A percentile compares a stretch with the other conserved stretches of the same genome.
phyloP scores from a whole-genome alignment of 2,329 filamentous ascomycete species.

The Pleomassaria siparia region DNA sequence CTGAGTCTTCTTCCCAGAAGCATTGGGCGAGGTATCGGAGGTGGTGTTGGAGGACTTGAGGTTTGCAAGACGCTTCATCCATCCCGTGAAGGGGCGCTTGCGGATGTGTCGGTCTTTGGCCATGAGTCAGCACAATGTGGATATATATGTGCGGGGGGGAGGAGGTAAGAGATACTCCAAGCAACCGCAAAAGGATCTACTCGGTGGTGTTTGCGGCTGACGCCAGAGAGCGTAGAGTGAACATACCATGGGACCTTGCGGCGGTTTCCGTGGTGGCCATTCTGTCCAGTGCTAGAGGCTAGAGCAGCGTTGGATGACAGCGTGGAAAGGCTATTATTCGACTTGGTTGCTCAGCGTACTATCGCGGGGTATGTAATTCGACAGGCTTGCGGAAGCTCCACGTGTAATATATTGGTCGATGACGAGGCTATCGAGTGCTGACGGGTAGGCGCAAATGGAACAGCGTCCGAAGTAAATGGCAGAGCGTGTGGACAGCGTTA shows the following conservation, averaged over 20 bases:
- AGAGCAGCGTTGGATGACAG: constrained; percentile 6
- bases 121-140: constrained; percentile 24
- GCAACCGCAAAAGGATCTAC: neutral
- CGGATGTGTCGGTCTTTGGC: constrained; percentile 69
- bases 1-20: constrained; percentile 44
- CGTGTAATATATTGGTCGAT: constrained; percentile 22
- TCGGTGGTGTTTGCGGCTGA: constrained; percentile 19
- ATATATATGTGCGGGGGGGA: constrained; percentile 1
- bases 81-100: constrained; percentile 83
- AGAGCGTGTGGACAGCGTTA: constrained; percentile 2
- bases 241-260: constrained; percentile 47
- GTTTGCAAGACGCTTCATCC: constrained; percentile 91
- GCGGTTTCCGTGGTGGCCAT: constrained; percentile 51
- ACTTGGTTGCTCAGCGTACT: neutral
- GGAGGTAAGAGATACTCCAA: constrained; percentile 1
- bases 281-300: constrained; percentile 12
- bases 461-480: constrained; percentile 4
- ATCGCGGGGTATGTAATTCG: constrained; percentile 17
- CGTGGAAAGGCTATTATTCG: constrained; percentile 13
- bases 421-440: constrained; percentile 18
- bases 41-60: constrained; percentile 77
- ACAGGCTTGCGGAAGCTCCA: constrained; percentile 18
- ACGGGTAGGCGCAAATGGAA: constrained; percentile 1
- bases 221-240: constrained; percentile 14
- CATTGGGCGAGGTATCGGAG: constrained; percentile 34